Percentiles rank a stretch among this genome's conserved stretches.
These are phyloP conservation scores for Begonia loranthoides DNA, from an alignment of 306 rosid genomes.

Conservation along the genomic window DNA sequence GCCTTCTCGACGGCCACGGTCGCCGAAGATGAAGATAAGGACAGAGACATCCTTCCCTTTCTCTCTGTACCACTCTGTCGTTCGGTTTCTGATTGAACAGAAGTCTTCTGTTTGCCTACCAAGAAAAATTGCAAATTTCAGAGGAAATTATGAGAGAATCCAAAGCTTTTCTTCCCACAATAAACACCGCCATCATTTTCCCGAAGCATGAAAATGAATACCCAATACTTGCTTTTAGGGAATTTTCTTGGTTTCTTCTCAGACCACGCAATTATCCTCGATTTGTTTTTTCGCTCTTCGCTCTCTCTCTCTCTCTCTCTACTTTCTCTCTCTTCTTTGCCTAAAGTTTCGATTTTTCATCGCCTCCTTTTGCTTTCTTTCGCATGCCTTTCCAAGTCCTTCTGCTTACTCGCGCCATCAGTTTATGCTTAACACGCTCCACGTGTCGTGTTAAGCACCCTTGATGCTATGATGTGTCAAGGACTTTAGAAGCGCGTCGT, in stretches of 20 bases:
- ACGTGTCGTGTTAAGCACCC: neutral
- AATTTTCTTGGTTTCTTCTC: constrained; percentile 1
- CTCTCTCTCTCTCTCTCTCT: constrained; percentile 5
- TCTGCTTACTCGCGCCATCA: neutral
- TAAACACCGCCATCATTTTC: constrained; percentile 13
- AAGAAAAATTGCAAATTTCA: constrained; percentile 1
- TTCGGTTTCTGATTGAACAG: constrained; percentile 11
- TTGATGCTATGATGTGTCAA: too few species aligned
- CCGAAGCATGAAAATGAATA: constrained; percentile 3
- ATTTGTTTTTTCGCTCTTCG: neutral
- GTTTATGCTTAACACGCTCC: neutral
- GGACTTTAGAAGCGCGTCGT: too few species aligned
- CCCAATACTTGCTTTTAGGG: neutral
- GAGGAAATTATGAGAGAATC: neutral
- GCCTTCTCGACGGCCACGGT: constrained; percentile 96
- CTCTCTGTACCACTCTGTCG: constrained; percentile 6
- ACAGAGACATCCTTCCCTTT: constrained; percentile 21
- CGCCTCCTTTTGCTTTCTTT: neutral
- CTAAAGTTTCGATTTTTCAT: constrained; percentile 4
- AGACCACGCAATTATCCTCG: constrained; percentile 10
- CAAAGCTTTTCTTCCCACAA: constrained; percentile 16
- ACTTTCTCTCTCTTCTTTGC: constrained; percentile 15
- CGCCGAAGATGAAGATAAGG: constrained; percentile 58
- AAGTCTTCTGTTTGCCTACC: constrained; percentile 5
- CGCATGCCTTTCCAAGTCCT: neutral